Evolutionary conservation across 495 filamentous ascomycete genomes (phyloP), one percentile per base, ranked within the genome.

Genomic region (Cercophora sp.): DNA sequence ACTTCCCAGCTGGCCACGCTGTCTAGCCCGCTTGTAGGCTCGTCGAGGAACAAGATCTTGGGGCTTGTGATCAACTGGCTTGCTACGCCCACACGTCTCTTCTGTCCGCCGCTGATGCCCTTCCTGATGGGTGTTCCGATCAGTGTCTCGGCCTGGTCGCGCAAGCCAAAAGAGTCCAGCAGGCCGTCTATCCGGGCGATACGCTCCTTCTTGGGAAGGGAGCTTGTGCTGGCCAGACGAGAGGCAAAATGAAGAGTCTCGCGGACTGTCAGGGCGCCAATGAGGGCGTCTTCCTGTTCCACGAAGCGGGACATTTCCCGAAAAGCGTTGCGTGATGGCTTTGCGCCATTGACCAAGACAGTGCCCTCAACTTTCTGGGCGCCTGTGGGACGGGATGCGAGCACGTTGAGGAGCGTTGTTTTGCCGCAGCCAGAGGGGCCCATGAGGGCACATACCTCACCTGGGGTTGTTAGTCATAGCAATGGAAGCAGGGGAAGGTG

Each of bases 271-370:
- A 92, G 72, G 0, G 84, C 83, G 13, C 88, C 88, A 39, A 91
- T 85, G 4, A 94, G 71, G 3, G 86, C 80, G 73, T 94, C 88
- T 49, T 91, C 87, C 68, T 92, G 88, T 76, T 94, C 88, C 10
- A 94, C 88, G 61, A 88, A 91, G 16, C 82, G 79, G 40, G 73
- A 81, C 46, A 88, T 70, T 19, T 74, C 69, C 11, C 75, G 69
- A 56, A 83, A 75, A 19, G 58, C 56, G 16, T 64, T 48, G 2
- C 50, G 51, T 6, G 70, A 65, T 2, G 71, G 61, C 19, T 62
- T 60, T 0, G 9, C 13, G 27, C 84, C 84, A 61, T 89, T 87
- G 54, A 89, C 68, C 42, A 75, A 74, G 43, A 79, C 67, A 1
- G 72, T 56, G 19, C 78, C 77, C 19, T 72, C 58, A 10, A 79